Base-by-base conservation (phyloP, 768 basidiomycete genomes). In the Strobilomyces confusus region DNA sequence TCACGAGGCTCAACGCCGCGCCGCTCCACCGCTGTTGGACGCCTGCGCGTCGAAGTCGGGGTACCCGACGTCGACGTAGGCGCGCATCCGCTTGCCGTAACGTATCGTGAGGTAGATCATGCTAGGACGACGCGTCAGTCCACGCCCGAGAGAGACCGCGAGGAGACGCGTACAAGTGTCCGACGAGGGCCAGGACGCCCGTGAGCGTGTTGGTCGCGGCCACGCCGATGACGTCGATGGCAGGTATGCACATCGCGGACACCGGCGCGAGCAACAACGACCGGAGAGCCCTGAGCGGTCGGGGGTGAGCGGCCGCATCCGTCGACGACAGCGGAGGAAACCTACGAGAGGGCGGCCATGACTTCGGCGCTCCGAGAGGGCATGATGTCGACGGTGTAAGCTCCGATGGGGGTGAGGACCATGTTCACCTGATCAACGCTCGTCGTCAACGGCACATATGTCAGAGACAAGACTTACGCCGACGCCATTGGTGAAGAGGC, bases 361-460 rank as follows among this genome's bases (percentile, higher is more conserved):
- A 75, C 73, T 60, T 89, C 86, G 4, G 86, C 83, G 56, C 86
- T 86, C 23, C 77, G 75, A 19, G 72, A 62, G 36, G 81, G 84
- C 67, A 87, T 57, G 13, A 86, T 66, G 55, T 88, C 87, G 6
- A 87, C 77, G 26, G 70, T 67, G 56, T 86, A 87, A 5, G 85
- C 74, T 11, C 79, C 73, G 17, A 72, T 71, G 0, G 85, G 84
- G 9, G 77, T 75, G 36, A 86, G 69, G 12, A 80, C 77, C 43
- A 81, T 61, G 58, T 86, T 80, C 17, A 82, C 76, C 84, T 86
- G 42, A 30, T 4, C 37, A 30, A 25, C 44, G 17, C 9, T 57
- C 25, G 36, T 14, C 29, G 38, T 49, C 11, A 55, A n/a, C 13
- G 5, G 29, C 12, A 20, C 9, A 34, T 6, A 44, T 14, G 17